phyloP scores from a whole-genome alignment of 495 filamentous ascomycete species.

The Penicillium riverlandense region DNA sequence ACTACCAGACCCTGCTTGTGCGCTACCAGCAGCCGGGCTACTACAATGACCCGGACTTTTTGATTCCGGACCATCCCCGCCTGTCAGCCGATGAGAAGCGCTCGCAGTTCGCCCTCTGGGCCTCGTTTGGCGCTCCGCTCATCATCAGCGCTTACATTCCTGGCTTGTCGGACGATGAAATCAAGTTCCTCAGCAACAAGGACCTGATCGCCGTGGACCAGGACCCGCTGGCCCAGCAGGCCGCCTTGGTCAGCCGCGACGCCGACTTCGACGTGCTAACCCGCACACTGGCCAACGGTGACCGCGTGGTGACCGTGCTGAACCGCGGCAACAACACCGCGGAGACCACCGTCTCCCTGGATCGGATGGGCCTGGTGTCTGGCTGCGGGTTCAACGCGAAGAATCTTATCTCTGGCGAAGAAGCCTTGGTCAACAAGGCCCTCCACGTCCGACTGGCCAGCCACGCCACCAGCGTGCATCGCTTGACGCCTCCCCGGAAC shows the following conservation, averaged over 20 bases:
- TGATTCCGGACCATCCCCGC: slow-evolving; percentile 33
- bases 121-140: slow-evolving; percentile 29
- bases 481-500: slow-evolving; percentile 11
- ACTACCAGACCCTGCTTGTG: slow-evolving; percentile 25
- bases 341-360: slow-evolving; percentile 9
- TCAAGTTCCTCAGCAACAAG: slow-evolving; percentile 25
- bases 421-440: slow-evolving; percentile 1
- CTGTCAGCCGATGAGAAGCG: slow-evolving; percentile 28
- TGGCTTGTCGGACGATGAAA: slow-evolving; percentile 20
- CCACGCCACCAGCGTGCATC: slow-evolving; percentile 22
- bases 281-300: slow-evolving; percentile 21
- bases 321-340: slow-evolving; percentile 18
- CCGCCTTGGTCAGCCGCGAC: slow-evolving; percentile 30
- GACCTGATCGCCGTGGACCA: slow-evolving; percentile 34
- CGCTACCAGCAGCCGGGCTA: slow-evolving; percentile 37
- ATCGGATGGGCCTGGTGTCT: slow-evolving; percentile 14
- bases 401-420: slow-evolving; percentile 15
- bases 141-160: slow-evolving; percentile 38
- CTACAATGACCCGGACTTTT: slow-evolving; percentile 38
- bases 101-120: slow-evolving; percentile 37
- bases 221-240: slow-evolving; percentile 32
- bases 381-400: slow-evolving; percentile 12
- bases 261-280: slow-evolving; percentile 24
- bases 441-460: slow-evolving; percentile 15
- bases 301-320: slow-evolving; percentile 24